Evolutionary conservation across 1,284 basidiomycete species (phyloP), one percentile per base, ranked within the genome.

Genomic region (Cryptococcus sp.): DNA sequence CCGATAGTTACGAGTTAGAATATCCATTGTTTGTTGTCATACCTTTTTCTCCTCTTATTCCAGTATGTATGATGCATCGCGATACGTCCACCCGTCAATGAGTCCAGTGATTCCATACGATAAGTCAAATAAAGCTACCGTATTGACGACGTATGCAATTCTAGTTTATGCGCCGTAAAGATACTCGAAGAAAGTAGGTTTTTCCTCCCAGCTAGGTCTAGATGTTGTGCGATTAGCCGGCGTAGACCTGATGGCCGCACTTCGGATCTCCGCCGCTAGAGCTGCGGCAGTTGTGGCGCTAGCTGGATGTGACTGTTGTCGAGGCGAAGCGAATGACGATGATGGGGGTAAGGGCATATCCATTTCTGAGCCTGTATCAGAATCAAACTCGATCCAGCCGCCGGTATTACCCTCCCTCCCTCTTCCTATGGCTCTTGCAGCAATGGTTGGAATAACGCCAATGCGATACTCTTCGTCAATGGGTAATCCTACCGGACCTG

Each of bases 171-270:
- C 56, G 3, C 72, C 76, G 50, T 75, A 79, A 5, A 79, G 62
- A 57, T 76, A 78, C 46, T 78, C 76, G 48, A 79, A 78, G 64
- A 79, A 78, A 8, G 70, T 71, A 17, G 73, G 72, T 61, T 70
- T 73, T 48, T 73, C 70, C 45, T 67, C 58, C 67, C 69, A 70
- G 1, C 52, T 56, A 38, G 51, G 55, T 13, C 58, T 57, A 48
- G 46, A 59, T 17, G 57, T 44, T 13, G 29, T 34, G 8, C 29
- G 29, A 34, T 10, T 10, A 4, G 29, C 29, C 8, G 29, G 29
- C 29, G 29, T 5, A 10, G 29, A 34, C 8, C 29, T 7, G 8
- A 34, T 34, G 13, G 29, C 29, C 29, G 29, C 29, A 34, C 29
- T 34, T 7, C 29, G 29, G 2, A 34, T 34, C 29, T 34, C 29